Percentiles rank a stretch among this genome's conserved stretches.
Conservation (phyloP, 768 basidiomycete species). For the Russula ochroleuca region DNA sequence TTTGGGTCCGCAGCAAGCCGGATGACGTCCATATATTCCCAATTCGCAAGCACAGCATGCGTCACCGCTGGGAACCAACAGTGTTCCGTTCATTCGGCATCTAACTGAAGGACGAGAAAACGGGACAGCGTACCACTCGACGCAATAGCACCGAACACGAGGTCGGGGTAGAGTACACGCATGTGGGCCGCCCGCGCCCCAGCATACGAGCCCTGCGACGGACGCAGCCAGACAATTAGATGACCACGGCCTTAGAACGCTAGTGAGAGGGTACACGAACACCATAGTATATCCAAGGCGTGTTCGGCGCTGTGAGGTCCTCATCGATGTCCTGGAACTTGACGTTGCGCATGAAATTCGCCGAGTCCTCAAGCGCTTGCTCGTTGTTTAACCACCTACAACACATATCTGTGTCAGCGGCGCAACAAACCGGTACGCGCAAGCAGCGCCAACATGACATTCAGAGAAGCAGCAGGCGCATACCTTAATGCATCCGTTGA, state of each 20-base stretch:
- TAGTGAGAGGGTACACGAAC: slow-evolving; percentile 40
- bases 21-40: slow-evolving; percentile 88
- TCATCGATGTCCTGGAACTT: slow-evolving; percentile 67
- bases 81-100: not conserved
- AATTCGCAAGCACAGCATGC: slow-evolving; percentile 75
- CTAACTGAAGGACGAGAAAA: not conserved
- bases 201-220: slow-evolving; percentile 76
- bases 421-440: not conserved
- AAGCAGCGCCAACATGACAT: not conserved
- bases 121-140: slow-evolving; percentile 58
- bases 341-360: slow-evolving; percentile 82
- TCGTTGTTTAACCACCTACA: slow-evolving; percentile 82
- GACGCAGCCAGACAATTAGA: not conserved
- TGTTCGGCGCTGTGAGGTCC: slow-evolving; percentile 63
- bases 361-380: slow-evolving; percentile 87
- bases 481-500: slow-evolving; percentile 80
- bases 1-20: slow-evolving; percentile 59
- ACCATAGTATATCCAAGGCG: slow-evolving; percentile 93
- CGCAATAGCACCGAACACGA: slow-evolving; percentile 86
- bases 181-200: slow-evolving; percentile 96
- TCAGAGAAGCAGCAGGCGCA: not conserved
- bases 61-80: slow-evolving; percentile 56
- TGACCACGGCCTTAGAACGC: not conserved
- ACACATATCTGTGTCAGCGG: not conserved
- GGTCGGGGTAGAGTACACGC: slow-evolving; percentile 79